Base-by-base conservation (phyloP, 305 asterid genomes). In the Fraxinus sp. region DNA sequence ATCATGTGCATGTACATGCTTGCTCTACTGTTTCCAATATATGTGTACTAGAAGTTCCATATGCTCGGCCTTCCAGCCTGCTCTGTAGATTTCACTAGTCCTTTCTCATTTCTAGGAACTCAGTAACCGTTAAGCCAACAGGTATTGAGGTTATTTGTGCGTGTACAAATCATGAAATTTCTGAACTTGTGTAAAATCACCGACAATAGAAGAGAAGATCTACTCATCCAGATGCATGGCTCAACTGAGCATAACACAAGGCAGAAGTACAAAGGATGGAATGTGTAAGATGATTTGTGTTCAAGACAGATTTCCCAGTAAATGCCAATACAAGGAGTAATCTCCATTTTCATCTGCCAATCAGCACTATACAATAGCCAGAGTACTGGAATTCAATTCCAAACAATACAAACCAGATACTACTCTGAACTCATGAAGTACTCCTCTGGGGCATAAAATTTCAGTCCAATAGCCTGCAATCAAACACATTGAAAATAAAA, bases 381-480 rank as follows among this genome's bases (percentile, higher is more conserved):
- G 26, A 49, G 41, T 77, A 26, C 3, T 77, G 14, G 49, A 18
- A 78, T 10, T 78, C 14, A 32, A 52, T 5, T 6, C 36, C 78
- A 13, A n/a, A 78, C 2, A 26, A 3, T 22, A 62, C 35, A 84
- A 73, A 7, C 78, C 43, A 77, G 7, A 36, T 26, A 72, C 84
- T 89, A 86, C 71, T 83, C 84, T 79, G 84, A 85, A 79, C 79
- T 85, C 57, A 62, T 35, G 86, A 94, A 94, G 92, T 82, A 93
- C 5, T 90, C 91, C 87, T 96, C 99, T 0, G 99, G 97, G 52
- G 91, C 89, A 52, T 90, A 89, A 87, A 96, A 96, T 80, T 85
- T 93, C 78, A 96, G 83, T 66, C 97, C 98, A 79, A 94, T 80
- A 33, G 94, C 95, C 98, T 94, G 97, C 89, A 85, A 85, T 36